Conservation (phyloP, 176 grass and related monocot genomes). For the Aegilops tauschii region DNA sequence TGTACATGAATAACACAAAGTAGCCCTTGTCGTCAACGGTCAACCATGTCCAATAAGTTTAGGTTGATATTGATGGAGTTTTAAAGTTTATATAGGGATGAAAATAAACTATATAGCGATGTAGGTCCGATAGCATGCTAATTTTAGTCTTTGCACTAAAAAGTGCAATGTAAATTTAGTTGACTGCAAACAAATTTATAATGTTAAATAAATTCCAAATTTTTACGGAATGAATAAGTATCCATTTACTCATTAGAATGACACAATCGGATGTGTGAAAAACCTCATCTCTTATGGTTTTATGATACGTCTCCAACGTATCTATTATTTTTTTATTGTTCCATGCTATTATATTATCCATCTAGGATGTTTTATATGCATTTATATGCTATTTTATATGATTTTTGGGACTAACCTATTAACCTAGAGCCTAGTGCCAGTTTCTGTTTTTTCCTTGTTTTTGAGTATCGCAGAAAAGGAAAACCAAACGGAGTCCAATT, state of each 20-base stretch:
- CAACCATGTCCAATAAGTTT: neutral
- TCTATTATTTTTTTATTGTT: no score
- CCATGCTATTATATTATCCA: no score
- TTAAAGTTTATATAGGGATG: neutral
- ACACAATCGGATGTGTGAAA: neutral
- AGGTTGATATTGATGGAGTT: neutral
- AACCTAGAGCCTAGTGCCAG: no score
- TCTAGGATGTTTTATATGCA: no score
- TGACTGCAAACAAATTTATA: neutral
- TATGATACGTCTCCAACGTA: neutral
- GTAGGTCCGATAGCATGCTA: neutral
- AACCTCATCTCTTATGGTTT: neutral
- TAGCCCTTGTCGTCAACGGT: neutral
- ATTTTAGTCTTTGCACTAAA: neutral
- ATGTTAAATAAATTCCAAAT: neutral
- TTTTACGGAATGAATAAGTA: no score
- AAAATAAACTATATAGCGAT: neutral
- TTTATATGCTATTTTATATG: no score
- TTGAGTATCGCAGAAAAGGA: no score
- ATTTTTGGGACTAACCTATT: no score
- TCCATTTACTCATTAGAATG: neutral
- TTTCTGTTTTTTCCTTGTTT: no score
- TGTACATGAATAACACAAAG: neutral
- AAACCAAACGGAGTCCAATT: no score
- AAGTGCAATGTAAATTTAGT: neutral